Base-by-base conservation (phyloP, 2,329 filamentous ascomycete genomes). In the Fusarium subtropicale region DNA sequence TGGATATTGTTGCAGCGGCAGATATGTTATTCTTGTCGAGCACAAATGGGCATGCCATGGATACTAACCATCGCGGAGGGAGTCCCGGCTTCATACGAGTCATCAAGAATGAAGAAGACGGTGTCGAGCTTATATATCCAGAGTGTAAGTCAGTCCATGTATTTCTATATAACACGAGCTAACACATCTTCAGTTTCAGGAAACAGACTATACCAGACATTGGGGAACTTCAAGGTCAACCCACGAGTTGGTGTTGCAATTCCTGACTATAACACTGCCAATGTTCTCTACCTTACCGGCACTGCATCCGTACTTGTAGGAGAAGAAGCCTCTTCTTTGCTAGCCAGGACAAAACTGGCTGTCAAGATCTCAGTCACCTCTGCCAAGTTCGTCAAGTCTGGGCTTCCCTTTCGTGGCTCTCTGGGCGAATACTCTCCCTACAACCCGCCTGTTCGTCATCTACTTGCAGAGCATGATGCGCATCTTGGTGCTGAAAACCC, bases 21-120 rank as follows among this genome's bases (percentile, higher is more conserved):
- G 93, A 97, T 76, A 83, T 94, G 71, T 89, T 97, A 77, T 97
- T 97, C 79, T 80, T 97, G 39, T 90, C 92, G 20, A 92, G 88
- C 22, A 86, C 86, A 1, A 84, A 91, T 72, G 84, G 87, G 16
- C 77, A 81, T 16, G 88, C 88, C 56, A 97, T 97, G 93, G 93
- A 97, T 77, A 92, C 90, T 9, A 97, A 97, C 75, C 88, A 93
- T 73, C 88, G 93, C 8, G 93, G 93, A 38, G 93, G 93, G 0
- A 84, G 89, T 2, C 83, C 84, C 1, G 93, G 93, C 0, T 95
- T 97, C 74, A 81, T 95, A 22, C 86, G 93, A 26, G 82, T 95
- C 11, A 76, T 90, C 2, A 86, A 85, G 22, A 90, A 91, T 59
- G 79, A 82, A 26, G 81, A 81, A 2, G 78, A 71, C 6, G 75